Evolutionary conservation across 257 asterid genomes (phyloP), one percentile per base, ranked within the genome.

Genomic region (Solanum peruvianum): DNA sequence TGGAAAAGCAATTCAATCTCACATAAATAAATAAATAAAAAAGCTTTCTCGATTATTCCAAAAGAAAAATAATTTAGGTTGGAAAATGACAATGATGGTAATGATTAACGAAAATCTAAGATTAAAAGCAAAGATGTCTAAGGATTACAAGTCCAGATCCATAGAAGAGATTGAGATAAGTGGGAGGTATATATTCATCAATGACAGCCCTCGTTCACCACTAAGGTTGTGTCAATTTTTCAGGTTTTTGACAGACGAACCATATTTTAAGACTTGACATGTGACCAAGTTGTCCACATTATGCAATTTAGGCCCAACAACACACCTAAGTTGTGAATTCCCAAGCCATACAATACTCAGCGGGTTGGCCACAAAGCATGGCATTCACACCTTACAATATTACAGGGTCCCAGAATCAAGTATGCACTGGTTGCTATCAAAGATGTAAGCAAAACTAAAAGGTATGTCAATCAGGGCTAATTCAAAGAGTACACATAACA

Each of bases 121-220:
- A 27, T 42, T 76, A 76, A 12, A 39, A 76, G 20, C 58, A 49
- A 42, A 12, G 21, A 76, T 13, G 60, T 14, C 13, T 31, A 29
- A 49, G 2, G 16, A 47, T 27, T 2, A 29, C 2, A 47, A 80
- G 67, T 47, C 67, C 66, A 81, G 69, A 49, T 49, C 69, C 85
- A 81, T 52, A 49, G 31, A 81, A 81, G 4, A 31, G 69, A 81
- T 81, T 29, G 42, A 6, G 10, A 45, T 37, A 60, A 37, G 21
- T 39, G 18, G 47, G 10, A 67, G 85, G 90, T 86, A 69, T 47
- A 73, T 52, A 33, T 12, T 6, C 12, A 84, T 23, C 42, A 49
- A 56, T 75, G 85, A 86, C 85, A 67, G 60, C 90, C 88, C 87
- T 86, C 73, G 64, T 84, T 62, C 85, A 87, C 86, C 70, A 88